phyloP scores from a whole-genome alignment of 2,329 filamentous ascomycete genomes.

The Ascochyta rabiei region DNA sequence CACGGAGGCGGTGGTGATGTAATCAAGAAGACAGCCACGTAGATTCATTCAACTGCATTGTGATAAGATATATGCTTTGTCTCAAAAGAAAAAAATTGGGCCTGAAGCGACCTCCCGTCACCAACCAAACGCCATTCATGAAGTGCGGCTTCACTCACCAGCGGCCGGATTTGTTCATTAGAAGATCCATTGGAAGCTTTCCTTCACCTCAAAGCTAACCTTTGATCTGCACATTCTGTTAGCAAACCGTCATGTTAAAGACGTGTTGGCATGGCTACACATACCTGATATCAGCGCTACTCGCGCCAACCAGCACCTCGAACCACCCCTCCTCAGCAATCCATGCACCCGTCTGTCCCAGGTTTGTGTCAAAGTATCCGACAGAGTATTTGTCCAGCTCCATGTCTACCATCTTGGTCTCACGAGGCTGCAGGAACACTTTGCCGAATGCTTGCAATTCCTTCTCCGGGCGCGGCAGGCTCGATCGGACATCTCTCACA shows the following conservation, averaged over 20 bases:
- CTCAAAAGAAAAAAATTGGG: neutral
- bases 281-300: constrained; percentile 68
- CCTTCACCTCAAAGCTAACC: constrained; percentile 63
- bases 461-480: constrained; percentile 70
- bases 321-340: constrained; percentile 70
- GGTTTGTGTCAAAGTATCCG: constrained; percentile 66
- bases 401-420: constrained; percentile 43
- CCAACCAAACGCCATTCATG: neutral
- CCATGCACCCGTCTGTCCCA: constrained; percentile 59
- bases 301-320: constrained; percentile 65
- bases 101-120: neutral
- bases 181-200: constrained; percentile 71
- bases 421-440: constrained; percentile 45
- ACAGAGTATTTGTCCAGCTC: constrained; percentile 55
- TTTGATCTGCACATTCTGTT: constrained; percentile 49
- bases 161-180: constrained; percentile 31
- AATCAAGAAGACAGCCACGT: too few species aligned
- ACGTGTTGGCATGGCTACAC: constrained; percentile 26
- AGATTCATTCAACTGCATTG: neutral
- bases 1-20: too few species aligned
- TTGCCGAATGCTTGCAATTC: constrained; percentile 71
- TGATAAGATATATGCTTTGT: neutral
- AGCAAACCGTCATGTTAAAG: constrained; percentile 2
- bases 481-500: constrained; percentile 66
- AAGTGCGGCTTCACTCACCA: neutral